Base-by-base conservation (phyloP, 192 early-diverging fungal genomes). In the Phycomyces nitens region DNA sequence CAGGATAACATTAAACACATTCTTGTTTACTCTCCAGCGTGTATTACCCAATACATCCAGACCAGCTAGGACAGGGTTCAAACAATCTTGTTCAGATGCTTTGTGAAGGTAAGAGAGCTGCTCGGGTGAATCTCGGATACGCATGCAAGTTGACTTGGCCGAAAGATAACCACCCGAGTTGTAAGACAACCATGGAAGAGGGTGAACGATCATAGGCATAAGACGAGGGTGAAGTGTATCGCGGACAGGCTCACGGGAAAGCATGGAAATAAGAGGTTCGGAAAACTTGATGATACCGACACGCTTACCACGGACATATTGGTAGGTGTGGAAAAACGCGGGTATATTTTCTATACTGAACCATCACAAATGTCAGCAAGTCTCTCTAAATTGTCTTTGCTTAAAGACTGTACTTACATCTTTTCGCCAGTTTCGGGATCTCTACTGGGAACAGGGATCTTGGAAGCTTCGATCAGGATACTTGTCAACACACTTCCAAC, bases 181-280 rank as follows among this genome's bases (percentile, higher is more conserved):
- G 65, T 80, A 89, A 0, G 88, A 85, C 40, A 97, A 69, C 96
- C 96, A 98, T 9, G 94, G 93, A 0, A 86, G 86, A 55, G 96
- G 96, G 26, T 84, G 86, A 11, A 98, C 88, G 22, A 98, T 66
- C 96, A 98, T 98, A 22, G 96, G 96, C 20, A 98, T 76, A n/a
- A 89, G 73, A 27, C 88, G 85, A 1, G 94, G 89, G 43, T 84
- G 83, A 14, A 94, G 70, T 10, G 77, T 76, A 20, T 78, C 80
- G 11, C 78, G 73, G 18, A 89, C 65, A 15, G 83, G 77, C 39
- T 87, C 82, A 20, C 58, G 69, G 24, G 83, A 72, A 18, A 96
- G 74, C 53, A 91, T 70, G 57, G 94, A 86, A 5, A 85, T 76
- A 47, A 96, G 81, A 11, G 74, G 72, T 54, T 72, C 80, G 65